Percentiles rank a stretch among this genome's conserved stretches.
phyloP scores from a whole-genome alignment of 371 early-diverging fungal species.

The Mortierella sp. region DNA sequence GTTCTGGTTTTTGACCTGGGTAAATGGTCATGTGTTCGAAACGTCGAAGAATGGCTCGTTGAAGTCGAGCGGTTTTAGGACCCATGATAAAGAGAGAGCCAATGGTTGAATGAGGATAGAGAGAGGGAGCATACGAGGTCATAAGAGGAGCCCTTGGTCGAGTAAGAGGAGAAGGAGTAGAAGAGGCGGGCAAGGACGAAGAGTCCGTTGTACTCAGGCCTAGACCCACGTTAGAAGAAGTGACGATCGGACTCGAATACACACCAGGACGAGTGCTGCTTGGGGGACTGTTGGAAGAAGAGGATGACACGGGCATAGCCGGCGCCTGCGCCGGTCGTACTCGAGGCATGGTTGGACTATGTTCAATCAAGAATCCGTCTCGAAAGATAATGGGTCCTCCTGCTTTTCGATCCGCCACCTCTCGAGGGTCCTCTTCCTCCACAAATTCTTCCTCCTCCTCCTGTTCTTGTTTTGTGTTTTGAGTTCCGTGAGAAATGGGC shows the following conservation, averaged over 20 bases:
- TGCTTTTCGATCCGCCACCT: conserved; percentile 40
- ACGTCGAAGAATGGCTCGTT: conserved; percentile 39
- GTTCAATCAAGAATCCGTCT: conserved; percentile 47
- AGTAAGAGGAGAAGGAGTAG: too few species aligned
- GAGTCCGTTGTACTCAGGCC: too few species aligned
- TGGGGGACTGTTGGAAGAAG: too few species aligned
- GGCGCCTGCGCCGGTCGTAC: too few species aligned
- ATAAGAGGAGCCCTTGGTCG: conserved; percentile 17
- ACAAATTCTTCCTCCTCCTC: conserved; percentile 35
- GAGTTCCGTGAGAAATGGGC: background rate
- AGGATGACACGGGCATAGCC: too few species aligned
- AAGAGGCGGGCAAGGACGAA: too few species aligned
- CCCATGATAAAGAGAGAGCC: conserved; percentile 52
- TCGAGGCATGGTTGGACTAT: conserved; percentile 38
- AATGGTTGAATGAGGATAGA: conserved; percentile 50
- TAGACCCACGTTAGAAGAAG: too few species aligned
- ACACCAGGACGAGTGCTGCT: too few species aligned
- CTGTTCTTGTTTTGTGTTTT: background rate
- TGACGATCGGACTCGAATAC: too few species aligned
- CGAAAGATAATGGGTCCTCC: conserved; percentile 50
- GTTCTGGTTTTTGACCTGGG: conserved; percentile 43
- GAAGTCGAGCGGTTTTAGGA: conserved; percentile 45
- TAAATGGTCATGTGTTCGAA: conserved; percentile 42
- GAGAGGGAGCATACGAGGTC: conserved; percentile 47
- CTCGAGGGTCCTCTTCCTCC: conserved; percentile 51